Evolutionary conservation across 495 filamentous ascomycete genomes (phyloP).

Genomic region (Xylaria nigripes): DNA sequence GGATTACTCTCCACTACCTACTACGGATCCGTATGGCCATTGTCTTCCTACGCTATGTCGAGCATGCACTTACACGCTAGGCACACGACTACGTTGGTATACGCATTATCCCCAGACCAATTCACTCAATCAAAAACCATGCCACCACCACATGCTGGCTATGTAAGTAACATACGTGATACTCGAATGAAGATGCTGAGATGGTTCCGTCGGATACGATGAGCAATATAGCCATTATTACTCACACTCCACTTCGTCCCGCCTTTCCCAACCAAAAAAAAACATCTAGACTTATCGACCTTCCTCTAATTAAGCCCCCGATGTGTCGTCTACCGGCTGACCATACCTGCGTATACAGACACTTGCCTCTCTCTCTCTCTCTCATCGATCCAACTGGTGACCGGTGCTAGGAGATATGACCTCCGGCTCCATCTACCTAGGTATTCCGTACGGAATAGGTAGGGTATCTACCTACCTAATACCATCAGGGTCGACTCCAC

Average conservation of each 20-base stretch:
- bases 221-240: constrained; percentile 9
- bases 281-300: not conserved
- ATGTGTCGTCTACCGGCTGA: not conserved
- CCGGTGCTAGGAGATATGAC: constrained; percentile 17
- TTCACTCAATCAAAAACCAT: too few relatives aligned
- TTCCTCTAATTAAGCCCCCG: constrained; percentile 1
- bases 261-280: not conserved
- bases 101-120: too few relatives aligned
- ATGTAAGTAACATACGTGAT: too few relatives aligned
- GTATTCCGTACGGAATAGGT: too few relatives aligned
- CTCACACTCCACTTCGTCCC: constrained; percentile 8
- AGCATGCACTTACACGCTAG: too few relatives aligned
- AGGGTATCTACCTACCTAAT: too few relatives aligned
- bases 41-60: too few relatives aligned
- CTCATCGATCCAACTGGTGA: constrained; percentile 22
- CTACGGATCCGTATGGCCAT: too few relatives aligned
- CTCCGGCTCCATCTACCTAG: too few relatives aligned
- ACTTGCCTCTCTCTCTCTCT: constrained; percentile 19
- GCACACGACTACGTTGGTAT: too few relatives aligned
- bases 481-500: constrained; percentile 17
- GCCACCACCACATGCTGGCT: too few relatives aligned
- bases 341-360: constrained; percentile 1
- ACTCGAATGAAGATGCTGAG: not conserved
- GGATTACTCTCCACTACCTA: too few relatives aligned
- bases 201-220: constrained; percentile 10